These are phyloP conservation scores for Microcyclospora pomicola DNA, from an alignment of 2,329 filamentous ascomycete genomes.

Conservation along the genomic window DNA sequence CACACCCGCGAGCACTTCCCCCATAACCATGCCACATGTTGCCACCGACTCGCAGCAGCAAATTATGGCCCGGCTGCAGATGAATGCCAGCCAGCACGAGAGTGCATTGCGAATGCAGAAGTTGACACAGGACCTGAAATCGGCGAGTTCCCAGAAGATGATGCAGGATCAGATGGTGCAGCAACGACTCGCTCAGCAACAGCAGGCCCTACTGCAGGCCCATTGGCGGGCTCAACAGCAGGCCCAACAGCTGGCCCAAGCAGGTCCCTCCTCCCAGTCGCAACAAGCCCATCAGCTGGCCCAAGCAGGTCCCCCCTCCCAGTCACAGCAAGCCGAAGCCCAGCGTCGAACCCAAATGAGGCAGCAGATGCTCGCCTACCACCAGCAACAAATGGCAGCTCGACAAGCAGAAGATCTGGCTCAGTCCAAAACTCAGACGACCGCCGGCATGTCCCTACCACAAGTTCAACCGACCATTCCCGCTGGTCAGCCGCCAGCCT, in stretches of 20 bases:
- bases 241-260: too few relatives aligned
- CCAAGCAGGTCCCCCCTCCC: neutral
- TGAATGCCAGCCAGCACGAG: too few relatives aligned
- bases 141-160: too few relatives aligned
- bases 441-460: neutral
- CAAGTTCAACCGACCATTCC: neutral
- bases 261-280: too few relatives aligned
- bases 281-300: neutral
- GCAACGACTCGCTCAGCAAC: neutral
- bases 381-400: conserved; percentile 1
- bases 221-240: too few relatives aligned
- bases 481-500: conserved; percentile 1
- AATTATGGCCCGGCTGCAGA: neutral
- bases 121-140: neutral
- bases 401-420: conserved; percentile 1
- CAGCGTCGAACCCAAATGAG: conserved; percentile 22
- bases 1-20: conserved; percentile 2
- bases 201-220: too few relatives aligned
- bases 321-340: conserved; percentile 9
- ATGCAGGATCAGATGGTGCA: neutral
- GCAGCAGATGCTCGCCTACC: conserved; percentile 11
- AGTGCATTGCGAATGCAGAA: too few relatives aligned
- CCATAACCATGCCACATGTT: neutral
- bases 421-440: neutral
- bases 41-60: neutral